These are phyloP conservation scores for Linum lewisii DNA, from an alignment of 345 rosid species.

Conservation along the genomic window DNA sequence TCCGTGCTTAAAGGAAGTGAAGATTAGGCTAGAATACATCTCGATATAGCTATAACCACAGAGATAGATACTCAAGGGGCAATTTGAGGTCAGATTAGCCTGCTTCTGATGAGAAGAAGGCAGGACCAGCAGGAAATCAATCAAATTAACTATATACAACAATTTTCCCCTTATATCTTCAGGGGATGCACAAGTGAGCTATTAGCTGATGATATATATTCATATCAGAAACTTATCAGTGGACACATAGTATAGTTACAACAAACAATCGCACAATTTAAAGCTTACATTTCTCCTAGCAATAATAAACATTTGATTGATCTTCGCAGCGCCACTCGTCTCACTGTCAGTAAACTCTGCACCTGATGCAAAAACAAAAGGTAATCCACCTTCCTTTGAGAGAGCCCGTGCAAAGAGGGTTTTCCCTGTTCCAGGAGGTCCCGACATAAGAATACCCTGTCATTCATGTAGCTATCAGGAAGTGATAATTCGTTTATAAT, in stretches of 20 bases:
- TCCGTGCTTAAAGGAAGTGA: no score
- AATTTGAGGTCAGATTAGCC: no score
- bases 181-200: no score
- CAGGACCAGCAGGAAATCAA: no score
- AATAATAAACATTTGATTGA: constrained; percentile 82
- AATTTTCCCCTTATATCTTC: no score
- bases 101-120: no score
- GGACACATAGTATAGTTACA: background rate
- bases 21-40: no score
- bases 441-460: constrained; percentile 94
- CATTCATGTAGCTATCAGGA: constrained; percentile 17
- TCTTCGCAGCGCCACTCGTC: constrained; percentile 82
- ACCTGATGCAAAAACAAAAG: constrained; percentile 94
- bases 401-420: constrained; percentile 95
- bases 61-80: no score
- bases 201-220: no score
- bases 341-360: constrained; percentile 94
- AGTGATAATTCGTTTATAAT: constrained; percentile 2
- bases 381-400: constrained; percentile 89
- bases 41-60: no score
- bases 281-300: constrained; percentile 88
- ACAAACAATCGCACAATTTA: background rate
- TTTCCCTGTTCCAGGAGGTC: constrained; percentile 99
- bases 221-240: background rate
- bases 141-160: no score